Conservation (phyloP, 371 early-diverging fungal genomes). For the Choanephora cucurbitarum region DNA sequence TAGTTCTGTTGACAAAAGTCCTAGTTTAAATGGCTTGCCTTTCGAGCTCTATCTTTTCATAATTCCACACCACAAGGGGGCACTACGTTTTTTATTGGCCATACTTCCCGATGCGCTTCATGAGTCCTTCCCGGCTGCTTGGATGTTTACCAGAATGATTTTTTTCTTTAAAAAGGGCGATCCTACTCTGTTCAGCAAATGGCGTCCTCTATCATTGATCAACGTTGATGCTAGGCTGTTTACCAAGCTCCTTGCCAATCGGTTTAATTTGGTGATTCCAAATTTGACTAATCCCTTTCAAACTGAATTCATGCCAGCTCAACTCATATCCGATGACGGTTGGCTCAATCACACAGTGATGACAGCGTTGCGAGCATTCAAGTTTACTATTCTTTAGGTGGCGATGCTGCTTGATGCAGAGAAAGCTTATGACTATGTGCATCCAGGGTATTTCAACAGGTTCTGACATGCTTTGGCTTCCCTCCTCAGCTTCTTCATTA, state of each 20-base stretch:
- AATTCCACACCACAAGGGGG: not conserved
- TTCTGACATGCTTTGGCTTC: no score
- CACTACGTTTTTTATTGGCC: conserved; percentile 1
- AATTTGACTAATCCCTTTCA: conserved; percentile 15
- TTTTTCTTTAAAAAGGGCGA: conserved; percentile 39
- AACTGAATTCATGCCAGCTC: conserved; percentile 15
- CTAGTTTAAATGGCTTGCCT: conserved; percentile 34
- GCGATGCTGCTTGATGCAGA: no score
- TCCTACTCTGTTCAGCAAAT: conserved; percentile 18
- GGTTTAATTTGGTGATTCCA: conserved; percentile 8
- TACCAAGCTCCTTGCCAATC: conserved; percentile 20
- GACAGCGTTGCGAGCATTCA: no score
- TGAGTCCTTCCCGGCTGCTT: conserved; percentile 6
- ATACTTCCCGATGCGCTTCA: conserved; percentile 19
- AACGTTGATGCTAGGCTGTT: conserved; percentile 35
- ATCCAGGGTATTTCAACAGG: no score
- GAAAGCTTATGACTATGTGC: no score
- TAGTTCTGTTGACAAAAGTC: conserved; percentile 18
- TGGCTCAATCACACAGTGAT: no score
- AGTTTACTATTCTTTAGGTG: no score
- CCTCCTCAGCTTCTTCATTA: no score
- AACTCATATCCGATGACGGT: conserved; percentile 27
- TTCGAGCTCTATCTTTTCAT: conserved; percentile 28
- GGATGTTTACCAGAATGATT: conserved; percentile 31
- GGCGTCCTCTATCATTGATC: conserved; percentile 31